Conservation (phyloP, 768 basidiomycete species). For the Rhodotorula babjevae region DNA sequence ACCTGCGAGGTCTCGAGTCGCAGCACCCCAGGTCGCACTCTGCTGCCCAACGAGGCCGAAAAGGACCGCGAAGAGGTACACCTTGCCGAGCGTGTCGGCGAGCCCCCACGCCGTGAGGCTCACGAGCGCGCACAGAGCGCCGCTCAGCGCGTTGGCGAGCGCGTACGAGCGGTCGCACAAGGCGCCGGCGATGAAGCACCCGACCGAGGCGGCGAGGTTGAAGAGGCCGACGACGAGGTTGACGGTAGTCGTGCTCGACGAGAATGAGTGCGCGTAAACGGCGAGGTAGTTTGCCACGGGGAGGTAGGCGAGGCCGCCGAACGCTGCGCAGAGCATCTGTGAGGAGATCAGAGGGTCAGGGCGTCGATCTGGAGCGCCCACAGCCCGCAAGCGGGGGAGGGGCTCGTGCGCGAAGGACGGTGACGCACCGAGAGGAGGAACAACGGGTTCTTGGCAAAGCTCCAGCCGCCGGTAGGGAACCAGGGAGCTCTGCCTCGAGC, state of each 20-base stretch:
- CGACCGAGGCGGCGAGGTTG: neutral
- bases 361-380: too few species aligned
- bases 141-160: neutral
- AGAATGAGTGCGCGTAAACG: slow-evolving; percentile 18
- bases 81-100: slow-evolving; percentile 5
- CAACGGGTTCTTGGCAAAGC: neutral
- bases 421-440: neutral
- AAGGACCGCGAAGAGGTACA: slow-evolving; percentile 12
- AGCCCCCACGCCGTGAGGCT: slow-evolving; percentile 14
- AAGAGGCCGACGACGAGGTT: slow-evolving; percentile 5
- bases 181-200: slow-evolving; percentile 2
- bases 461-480: neutral
- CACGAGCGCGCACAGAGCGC: slow-evolving; percentile 11
- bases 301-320: slow-evolving; percentile 27
- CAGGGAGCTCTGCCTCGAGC: neutral
- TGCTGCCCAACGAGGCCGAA: neutral
- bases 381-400: too few species aligned
- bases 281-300: slow-evolving; percentile 32
- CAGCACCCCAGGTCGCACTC: too few species aligned
- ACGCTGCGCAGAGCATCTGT: slow-evolving; percentile 1
- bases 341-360: too few species aligned
- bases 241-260: neutral
- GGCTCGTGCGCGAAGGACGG: too few species aligned
- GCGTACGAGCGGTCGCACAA: slow-evolving; percentile 2
- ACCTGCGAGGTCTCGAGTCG: neutral